A percentile compares a stretch with the other conserved stretches of the same genome.
phyloP scores from a whole-genome alignment of 2,329 filamentous ascomycete genomes.

The Geosmithia putterillii region DNA sequence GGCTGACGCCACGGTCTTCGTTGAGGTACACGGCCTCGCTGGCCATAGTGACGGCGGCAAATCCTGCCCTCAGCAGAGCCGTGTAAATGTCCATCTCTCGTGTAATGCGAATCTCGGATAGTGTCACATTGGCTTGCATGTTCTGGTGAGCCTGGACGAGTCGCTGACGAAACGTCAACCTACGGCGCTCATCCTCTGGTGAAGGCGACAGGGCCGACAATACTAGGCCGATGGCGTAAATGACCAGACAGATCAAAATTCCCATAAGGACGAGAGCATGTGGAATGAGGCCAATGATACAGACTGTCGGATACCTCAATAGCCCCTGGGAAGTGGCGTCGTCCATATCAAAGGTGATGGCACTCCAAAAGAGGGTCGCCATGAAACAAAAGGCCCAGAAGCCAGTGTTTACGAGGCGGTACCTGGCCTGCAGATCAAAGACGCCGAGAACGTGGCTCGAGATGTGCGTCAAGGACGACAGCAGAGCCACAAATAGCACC shows the following conservation, averaged over 20 bases:
- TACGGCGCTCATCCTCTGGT: slow-evolving; percentile 8
- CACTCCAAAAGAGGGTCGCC: slow-evolving; percentile 69
- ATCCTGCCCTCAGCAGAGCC: slow-evolving; percentile 73
- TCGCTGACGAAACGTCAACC: slow-evolving; percentile 41
- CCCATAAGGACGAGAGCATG: slow-evolving; percentile 79
- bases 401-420: slow-evolving; percentile 74
- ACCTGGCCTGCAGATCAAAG: slow-evolving; percentile 64
- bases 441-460: slow-evolving; percentile 75
- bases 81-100: slow-evolving; percentile 95
- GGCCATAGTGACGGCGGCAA: slow-evolving; percentile 79
- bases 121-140: slow-evolving; percentile 81
- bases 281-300: slow-evolving; percentile 87
- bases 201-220: slow-evolving; percentile 48
- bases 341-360: slow-evolving; percentile 47
- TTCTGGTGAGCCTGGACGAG: slow-evolving; percentile 67
- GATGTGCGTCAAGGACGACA: slow-evolving; percentile 83
- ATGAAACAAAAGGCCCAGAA: slow-evolving; percentile 90
- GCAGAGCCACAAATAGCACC: slow-evolving; percentile 70
- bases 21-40: slow-evolving; percentile 95
- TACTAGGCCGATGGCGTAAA: slow-evolving; percentile 66
- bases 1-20: slow-evolving; percentile 65
- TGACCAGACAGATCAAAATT: slow-evolving; percentile 60
- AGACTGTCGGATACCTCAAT: slow-evolving; percentile 83
- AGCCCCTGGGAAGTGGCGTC: slow-evolving; percentile 52
- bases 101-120: slow-evolving; percentile 68